Evolutionary conservation across 805 yeast genomes (phyloP), one percentile per base, ranked within the genome.

Genomic region (Tetrapisispora iriomotensis): DNA sequence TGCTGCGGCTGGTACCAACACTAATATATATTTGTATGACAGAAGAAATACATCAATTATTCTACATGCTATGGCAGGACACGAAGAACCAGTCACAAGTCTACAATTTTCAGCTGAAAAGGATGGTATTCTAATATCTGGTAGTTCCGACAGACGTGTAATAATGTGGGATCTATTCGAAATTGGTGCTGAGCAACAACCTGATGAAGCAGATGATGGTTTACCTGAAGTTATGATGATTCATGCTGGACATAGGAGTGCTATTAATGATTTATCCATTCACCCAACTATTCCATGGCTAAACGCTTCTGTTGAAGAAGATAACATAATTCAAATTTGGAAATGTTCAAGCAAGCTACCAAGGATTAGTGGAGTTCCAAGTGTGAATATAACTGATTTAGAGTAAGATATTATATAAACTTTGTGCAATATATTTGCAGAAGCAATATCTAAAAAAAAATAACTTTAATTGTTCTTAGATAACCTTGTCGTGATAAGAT

Each of bases 131-230:
- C 54, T 86, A 8, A 86, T 87, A 2, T 77, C 87, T 0, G 82
- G 87, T 3, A 76, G 86, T 1, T 74, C 74, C 44, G 95, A 86
- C 55, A 70, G 92, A 45, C 67, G 94, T 42, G 74, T 83, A 13
- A 77, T 84, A 26, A 48, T 86, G 4, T 85, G 95, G 95, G 94
- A 86, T 55, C 64, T 85, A 41, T 65, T 68, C 34, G 77, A 74
- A 48, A 79, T 86, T 27, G 96, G 96, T 4, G 82, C 78, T 45
- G 95, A 85, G 53, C 94, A 84, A 58, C 71, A 70, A 12, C 87
- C 77, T 48, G 95, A 85, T 48, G 95, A 86, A 54, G 82, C 86
- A 23, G 94, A 82, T 47, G 96, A 86, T 52, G 96, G 94, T 29
- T 82, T 82, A 21, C 90, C 95, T 4, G 96, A 86, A 58, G 62